A percentile compares a stretch with the other conserved stretches of the same genome.
Conservation (phyloP, 2,329 filamentous ascomycete genomes). For the Trichoderma oligosporum region DNA sequence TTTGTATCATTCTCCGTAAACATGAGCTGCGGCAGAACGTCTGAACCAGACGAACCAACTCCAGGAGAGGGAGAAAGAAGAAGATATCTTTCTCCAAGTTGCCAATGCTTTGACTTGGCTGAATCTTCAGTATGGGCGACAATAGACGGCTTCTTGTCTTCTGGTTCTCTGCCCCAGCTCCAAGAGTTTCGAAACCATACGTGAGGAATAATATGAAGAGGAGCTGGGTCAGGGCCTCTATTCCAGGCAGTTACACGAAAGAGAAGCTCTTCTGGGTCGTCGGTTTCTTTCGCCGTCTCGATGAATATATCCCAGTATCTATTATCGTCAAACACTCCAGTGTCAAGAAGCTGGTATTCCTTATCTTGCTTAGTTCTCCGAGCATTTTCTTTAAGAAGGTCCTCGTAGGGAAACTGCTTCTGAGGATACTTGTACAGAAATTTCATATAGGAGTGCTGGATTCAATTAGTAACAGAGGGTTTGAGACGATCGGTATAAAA, state of each 20-base stretch:
- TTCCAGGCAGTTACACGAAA: constrained; percentile 98
- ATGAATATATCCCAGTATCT: constrained; percentile 97
- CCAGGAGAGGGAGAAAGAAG: constrained; percentile 87
- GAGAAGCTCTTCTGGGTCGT: constrained; percentile 84
- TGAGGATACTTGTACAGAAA: constrained; percentile 97
- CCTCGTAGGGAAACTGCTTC: constrained; percentile 83
- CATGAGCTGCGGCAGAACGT: constrained; percentile 78
- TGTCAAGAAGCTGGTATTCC: constrained; percentile 91
- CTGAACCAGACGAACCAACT: constrained; percentile 70
- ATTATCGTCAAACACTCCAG: constrained; percentile 81
- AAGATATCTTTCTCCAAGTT: constrained; percentile 77
- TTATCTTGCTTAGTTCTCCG: constrained; percentile 69
- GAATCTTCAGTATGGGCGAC: constrained; percentile 61
- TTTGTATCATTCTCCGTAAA: constrained; percentile 98
- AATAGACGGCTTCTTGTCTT: constrained; percentile 77
- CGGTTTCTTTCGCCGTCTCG: constrained; percentile 89
- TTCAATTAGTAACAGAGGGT: constrained; percentile 20
- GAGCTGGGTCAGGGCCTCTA: constrained; percentile 82
- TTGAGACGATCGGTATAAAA: constrained; percentile 12
- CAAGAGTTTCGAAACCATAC: constrained; percentile 98
- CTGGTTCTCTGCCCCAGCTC: constrained; percentile 81
- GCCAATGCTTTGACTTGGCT: constrained; percentile 73
- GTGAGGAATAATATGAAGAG: constrained; percentile 88
- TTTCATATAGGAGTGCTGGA: constrained; percentile 96
- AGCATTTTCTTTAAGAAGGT: constrained; percentile 80